Evolutionary conservation across 306 rosid species (phyloP), one percentile per base, ranked within the genome.

Genomic region (Pyrus communis): DNA sequence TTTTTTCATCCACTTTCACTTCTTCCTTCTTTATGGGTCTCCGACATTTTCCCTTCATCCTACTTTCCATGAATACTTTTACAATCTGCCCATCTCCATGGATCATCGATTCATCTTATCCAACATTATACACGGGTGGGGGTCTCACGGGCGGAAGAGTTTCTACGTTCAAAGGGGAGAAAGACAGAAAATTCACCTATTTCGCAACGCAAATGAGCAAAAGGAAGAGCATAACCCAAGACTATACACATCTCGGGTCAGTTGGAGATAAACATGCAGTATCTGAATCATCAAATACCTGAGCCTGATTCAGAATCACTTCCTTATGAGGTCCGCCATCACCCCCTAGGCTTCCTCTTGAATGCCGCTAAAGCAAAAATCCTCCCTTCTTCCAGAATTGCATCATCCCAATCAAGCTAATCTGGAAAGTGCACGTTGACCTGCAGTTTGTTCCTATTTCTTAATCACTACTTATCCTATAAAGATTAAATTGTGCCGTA

Each of bases 401-500:
- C n/a, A 65, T 15, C 62, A 54, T 21, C 14, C 12, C 23, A 9
- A 9, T 22, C 33, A 49, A 61, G n/a, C 27, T 45, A 71, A 25
- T n/a, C 52, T 28, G 46, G 73, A 42, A 10, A 8, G 30, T 40
- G 18, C 55, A 13, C 35, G n/a, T 69, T 57, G 60, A 42, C 80
- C 85, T 67, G 17, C 33, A 58, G 61, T 62, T 80, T 58, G 68
- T 69, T 69, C 58, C 78, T 80, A 60, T 57, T 4, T 40, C 74
- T 49, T 71, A 22, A 74, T 67, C 82, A 64, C 22, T 80, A 76
- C 40, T 69, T 63, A 68, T 43, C 76, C 78, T 57, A 72, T 38
- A 61, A 72, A 72, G 52, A 78, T 84, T 86, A 93, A 14, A 78
- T 76, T 54, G 98, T 84, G 83, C 96, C 98, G 42, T 31, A 93